These are phyloP conservation scores for Aspergillus taichungensis DNA, from an alignment of 495 filamentous ascomycete genomes.

Conservation along the genomic window DNA sequence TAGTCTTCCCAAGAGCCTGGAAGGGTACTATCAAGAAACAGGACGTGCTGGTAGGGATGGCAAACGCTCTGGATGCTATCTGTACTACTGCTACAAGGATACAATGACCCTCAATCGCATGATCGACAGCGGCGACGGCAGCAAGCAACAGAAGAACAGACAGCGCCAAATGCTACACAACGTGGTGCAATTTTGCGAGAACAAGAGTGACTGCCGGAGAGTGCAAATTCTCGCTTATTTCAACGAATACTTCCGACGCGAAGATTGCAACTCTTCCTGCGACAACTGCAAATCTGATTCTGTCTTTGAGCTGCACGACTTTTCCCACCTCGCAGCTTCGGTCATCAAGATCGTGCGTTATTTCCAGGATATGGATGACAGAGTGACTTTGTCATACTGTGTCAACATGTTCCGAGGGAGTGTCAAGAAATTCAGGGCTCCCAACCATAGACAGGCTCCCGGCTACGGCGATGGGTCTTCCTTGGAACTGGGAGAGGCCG, in stretches of 20 bases:
- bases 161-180: conserved; percentile 77
- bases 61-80: conserved; percentile 74
- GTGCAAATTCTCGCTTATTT: conserved; percentile 89
- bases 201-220: conserved; percentile 73
- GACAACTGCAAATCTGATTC: conserved; percentile 75
- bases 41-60: conserved; percentile 91
- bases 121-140: conserved; percentile 72
- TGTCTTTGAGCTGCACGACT: conserved; percentile 62
- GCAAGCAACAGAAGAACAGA: conserved; percentile 65
- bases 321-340: conserved; percentile 60
- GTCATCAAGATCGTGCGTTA: conserved; percentile 58
- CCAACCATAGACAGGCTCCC: conserved; percentile 37
- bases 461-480: conserved; percentile 47
- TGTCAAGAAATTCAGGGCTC: conserved; percentile 39
- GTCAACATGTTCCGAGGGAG: conserved; percentile 54
- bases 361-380: conserved; percentile 34
- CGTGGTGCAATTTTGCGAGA: conserved; percentile 82
- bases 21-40: conserved; percentile 97
- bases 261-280: conserved; percentile 64
- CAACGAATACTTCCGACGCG: conserved; percentile 65
- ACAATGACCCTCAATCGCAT: conserved; percentile 53
- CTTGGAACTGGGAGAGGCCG: conserved; percentile 50
- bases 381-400: conserved; percentile 46
- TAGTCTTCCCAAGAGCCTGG: conserved; percentile 85
- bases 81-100: conserved; percentile 79